phyloP scores from a whole-genome alignment of 1,284 basidiomycete genomes.

The Ustilago sp. region DNA sequence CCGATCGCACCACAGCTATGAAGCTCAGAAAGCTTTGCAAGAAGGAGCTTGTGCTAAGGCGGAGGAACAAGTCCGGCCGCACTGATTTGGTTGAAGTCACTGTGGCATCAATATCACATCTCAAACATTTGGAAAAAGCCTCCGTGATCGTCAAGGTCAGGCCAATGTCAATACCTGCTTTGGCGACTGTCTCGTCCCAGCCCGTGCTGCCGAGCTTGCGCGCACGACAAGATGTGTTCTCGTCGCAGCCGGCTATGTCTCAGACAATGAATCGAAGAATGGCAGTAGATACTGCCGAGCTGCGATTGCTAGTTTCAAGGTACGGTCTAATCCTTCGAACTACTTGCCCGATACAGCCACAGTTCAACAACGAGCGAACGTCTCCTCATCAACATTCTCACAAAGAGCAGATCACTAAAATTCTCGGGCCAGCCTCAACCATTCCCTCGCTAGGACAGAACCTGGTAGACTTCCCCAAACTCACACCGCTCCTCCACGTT shows the following conservation, averaged over 20 bases:
- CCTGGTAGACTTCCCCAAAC: slow-evolving; percentile 25
- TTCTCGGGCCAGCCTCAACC: neutral
- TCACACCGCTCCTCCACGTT: slow-evolving; percentile 27
- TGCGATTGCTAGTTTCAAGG: slow-evolving; percentile 31
- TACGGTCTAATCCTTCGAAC: slow-evolving; percentile 26
- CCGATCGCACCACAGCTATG: neutral
- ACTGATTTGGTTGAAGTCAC: slow-evolving; percentile 4
- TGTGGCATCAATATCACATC: neutral
- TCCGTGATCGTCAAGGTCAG: slow-evolving; percentile 14
- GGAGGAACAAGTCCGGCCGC: neutral
- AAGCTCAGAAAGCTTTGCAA: neutral
- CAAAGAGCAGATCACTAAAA: neutral
- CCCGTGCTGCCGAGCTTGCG: neutral
- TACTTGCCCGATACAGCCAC: neutral
- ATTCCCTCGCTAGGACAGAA: slow-evolving; percentile 19
- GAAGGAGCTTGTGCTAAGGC: slow-evolving; percentile 11
- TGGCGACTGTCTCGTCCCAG: neutral
- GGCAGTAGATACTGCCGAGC: neutral
- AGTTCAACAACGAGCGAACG: neutral
- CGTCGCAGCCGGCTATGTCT: neutral
- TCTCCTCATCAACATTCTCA: slow-evolving; percentile 2
- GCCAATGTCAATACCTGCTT: neutral
- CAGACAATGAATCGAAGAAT: neutral
- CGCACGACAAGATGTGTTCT: neutral
- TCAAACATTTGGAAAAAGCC: neutral